Evolutionary conservation across 805 yeast species (phyloP), one percentile per base, ranked within the genome.

Genomic region (Yamadazyma ubonensis): DNA sequence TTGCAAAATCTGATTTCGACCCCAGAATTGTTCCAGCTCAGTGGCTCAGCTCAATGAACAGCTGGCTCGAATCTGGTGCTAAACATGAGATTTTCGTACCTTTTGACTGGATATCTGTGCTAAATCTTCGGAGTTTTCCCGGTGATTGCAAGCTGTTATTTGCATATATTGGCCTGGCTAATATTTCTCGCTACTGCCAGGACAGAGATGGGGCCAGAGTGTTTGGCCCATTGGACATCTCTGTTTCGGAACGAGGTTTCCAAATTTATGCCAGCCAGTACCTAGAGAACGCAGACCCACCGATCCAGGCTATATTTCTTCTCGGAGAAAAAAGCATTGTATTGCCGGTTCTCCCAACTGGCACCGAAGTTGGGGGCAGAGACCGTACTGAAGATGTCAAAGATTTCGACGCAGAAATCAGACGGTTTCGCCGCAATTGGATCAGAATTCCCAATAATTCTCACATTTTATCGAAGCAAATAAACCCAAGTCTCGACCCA

Each of bases 21-120:
- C 19, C 6, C 16, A 25, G 20, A 4, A n/a, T 4, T 3, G 35
- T 20, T 21, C 35, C 27, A 4, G 33, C 15, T 16, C 21, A 16
- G n/a, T n/a, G n/a, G n/a, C n/a, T n/a, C n/a, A n/a, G n/a, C n/a
- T 29, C 28, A 36, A 36, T 22, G 22, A 15, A 20, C 18, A 29
- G 16, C 12, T 36, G n/a, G 33, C 18, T n/a, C n/a, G n/a, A n/a
- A n/a, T n/a, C n/a, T n/a, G n/a, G n/a, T n/a, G n/a, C n/a, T n/a
- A n/a, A n/a, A n/a, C n/a, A n/a, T n/a, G n/a, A n/a, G n/a, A n/a
- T n/a, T n/a, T n/a, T n/a, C n/a, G n/a, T 36, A 9, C 39, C 39
- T 6, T 29, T 36, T 22, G 16, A 17, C 22, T 36, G 39, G 39
- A 19, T n/a, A 11, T 27, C 12, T 18, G 20, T 35, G 6, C 20